These are phyloP conservation scores for Parathielavia appendiculata DNA, from an alignment of 495 filamentous ascomycete genomes.

Conservation along the genomic window DNA sequence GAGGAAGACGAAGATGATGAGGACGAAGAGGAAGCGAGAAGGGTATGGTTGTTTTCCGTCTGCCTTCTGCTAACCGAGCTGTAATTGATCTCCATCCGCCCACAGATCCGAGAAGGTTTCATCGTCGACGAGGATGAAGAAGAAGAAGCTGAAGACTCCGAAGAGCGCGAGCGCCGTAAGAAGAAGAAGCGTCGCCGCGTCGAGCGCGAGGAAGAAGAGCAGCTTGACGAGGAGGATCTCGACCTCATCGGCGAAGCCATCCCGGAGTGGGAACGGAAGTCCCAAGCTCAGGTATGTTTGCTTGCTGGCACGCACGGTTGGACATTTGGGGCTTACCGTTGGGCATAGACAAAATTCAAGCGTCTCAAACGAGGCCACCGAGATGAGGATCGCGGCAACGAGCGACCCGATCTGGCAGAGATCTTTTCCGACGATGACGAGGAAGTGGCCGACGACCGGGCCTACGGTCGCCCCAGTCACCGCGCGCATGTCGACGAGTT, in stretches of 20 bases:
- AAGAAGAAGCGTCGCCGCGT: conserved; percentile 63
- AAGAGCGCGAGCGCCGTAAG: conserved; percentile 56
- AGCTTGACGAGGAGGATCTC: conserved; percentile 90
- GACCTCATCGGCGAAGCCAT: conserved; percentile 82
- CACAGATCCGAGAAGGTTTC: conserved; percentile 84
- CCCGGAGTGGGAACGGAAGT: conserved; percentile 61
- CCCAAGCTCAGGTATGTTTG: conserved; percentile 55
- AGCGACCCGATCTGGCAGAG: conserved; percentile 68
- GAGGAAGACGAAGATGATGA: conserved; percentile 97
- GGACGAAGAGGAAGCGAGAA: conserved; percentile 70
- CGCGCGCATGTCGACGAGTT: conserved; percentile 73
- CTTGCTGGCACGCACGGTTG: too few relatives aligned
- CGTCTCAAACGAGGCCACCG: conserved; percentile 88
- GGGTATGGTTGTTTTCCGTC: conserved; percentile 31
- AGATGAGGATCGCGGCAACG: conserved; percentile 54
- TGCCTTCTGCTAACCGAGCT: background rate
- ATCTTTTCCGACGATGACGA: conserved; percentile 98
- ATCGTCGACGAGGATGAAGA: conserved; percentile 93
- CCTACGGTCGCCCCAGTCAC: conserved; percentile 47
- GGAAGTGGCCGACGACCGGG: conserved; percentile 53
- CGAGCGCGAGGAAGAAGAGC: conserved; percentile 80
- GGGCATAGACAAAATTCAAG: conserved; percentile 76
- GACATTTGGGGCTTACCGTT: conserved; percentile 24
- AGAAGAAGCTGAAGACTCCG: conserved; percentile 61
- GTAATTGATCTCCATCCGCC: background rate